Base-by-base conservation (phyloP, 352 stramenopile genomes). In the Globisporangium heterothallicum region DNA sequence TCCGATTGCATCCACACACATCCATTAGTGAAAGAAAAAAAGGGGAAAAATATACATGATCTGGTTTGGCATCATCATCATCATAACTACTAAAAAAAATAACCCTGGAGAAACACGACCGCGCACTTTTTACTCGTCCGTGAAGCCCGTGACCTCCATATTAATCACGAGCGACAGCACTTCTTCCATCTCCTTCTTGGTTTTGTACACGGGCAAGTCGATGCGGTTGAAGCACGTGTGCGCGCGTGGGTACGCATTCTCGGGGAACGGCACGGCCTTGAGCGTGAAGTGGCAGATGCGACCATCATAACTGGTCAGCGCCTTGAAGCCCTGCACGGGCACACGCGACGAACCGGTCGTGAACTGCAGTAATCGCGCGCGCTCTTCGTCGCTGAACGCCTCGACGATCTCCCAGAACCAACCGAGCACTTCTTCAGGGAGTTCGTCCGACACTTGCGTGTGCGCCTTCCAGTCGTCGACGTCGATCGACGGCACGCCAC, bases 131-230 rank as follows among this genome's bases (percentile, higher is more conserved):
- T 76, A 83, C 63, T 83, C 72, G 63, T 83, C 72, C 49, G 72
- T 84, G 59, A 98, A 98, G 45, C 93, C 91, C 36, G 90, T 97
- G 54, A 91, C 72, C 61, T 97, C 88, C 91, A 98, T 97, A 51
- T 95, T 95, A 46, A 98, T 96, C 13, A 94, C 92, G 50, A 97
- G 77, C 54, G 86, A 95, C 32, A 98, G 70, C 53, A 96, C 94
- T 57, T 97, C 83, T 50, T 96, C 74, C 10, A 98, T 63, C 51
- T 98, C 86, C 51, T 88, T 80, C 70, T 94, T 97, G 18, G 62
- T 78, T 42, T 95, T 91, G 70, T 97, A 98, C 36, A 97, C 77
- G 52, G 84, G 84, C n/a, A 94, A 44, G 47, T 94, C 84, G 32
- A 94, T 83, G 38, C 80, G 84, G 65, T 94, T 94, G 58, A 94